These are phyloP conservation scores for Acanthamoeba rhysodes DNA, from an alignment of 208 protist species.

Conservation along the genomic window DNA sequence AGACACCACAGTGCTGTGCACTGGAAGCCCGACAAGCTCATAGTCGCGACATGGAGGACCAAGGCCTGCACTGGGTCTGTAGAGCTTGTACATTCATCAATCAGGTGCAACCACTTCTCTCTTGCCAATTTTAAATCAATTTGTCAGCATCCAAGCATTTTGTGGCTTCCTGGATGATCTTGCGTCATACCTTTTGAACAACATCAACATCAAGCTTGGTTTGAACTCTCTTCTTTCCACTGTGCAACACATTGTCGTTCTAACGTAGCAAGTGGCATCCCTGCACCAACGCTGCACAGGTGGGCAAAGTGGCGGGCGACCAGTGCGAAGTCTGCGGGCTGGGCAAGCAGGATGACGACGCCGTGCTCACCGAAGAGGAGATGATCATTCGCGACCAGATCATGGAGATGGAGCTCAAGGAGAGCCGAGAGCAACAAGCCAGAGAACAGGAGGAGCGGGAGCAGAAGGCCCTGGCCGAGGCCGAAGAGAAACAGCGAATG, in stretches of 20 bases:
- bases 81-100: neutral
- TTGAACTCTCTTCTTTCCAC: neutral
- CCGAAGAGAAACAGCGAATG: slow-evolving; percentile 1
- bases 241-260: neutral
- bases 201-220: too few relatives aligned
- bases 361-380: slow-evolving; percentile 8
- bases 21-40: too few relatives aligned
- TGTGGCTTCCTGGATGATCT: too few relatives aligned
- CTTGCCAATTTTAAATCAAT: too few relatives aligned
- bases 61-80: neutral
- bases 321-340: neutral
- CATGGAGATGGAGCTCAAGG: neutral
- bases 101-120: too few relatives aligned
- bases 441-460: neutral
- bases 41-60: too few relatives aligned
- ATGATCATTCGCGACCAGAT: neutral
- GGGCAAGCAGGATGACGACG: slow-evolving; percentile 2
- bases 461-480: neutral
- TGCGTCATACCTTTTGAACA: too few relatives aligned
- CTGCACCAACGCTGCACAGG: neutral
- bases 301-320: neutral
- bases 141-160: too few relatives aligned
- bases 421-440: neutral
- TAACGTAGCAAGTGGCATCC: neutral
- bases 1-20: too few relatives aligned